These are phyloP conservation scores for Cystobasidium ongulense DNA, from an alignment of 768 basidiomycete species.

Conservation along the genomic window DNA sequence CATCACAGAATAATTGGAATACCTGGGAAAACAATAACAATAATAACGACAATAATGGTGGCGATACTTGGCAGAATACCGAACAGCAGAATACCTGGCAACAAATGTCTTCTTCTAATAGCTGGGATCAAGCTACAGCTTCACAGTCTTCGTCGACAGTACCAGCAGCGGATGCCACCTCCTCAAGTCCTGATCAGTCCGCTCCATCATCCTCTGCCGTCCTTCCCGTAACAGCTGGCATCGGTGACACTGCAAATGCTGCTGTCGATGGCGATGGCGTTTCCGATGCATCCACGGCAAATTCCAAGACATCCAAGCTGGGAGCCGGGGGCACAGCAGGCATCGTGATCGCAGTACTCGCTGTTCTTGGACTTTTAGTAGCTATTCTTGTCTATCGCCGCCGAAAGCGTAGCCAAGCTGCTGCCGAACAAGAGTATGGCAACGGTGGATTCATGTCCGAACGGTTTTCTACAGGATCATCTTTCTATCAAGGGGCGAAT, in stretches of 20 bases:
- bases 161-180: not conserved
- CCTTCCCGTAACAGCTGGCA: not conserved
- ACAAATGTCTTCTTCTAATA: not conserved
- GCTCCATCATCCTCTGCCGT: not conserved
- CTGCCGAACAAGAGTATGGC: not conserved
- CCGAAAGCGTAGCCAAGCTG: not conserved
- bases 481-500: not conserved
- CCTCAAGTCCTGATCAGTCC: not conserved
- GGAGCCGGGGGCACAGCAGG: conserved; percentile 2
- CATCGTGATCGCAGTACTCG: not conserved
- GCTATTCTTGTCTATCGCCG: not conserved
- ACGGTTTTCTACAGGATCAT: not conserved
- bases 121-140: not conserved
- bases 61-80: not conserved
- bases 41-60: not conserved
- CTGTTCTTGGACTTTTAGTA: not conserved
- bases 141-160: not conserved
- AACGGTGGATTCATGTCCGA: not conserved
- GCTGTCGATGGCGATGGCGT: not conserved
- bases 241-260: not conserved
- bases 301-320: not conserved
- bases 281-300: not conserved
- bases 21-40: conserved; percentile 1
- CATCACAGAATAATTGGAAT: not conserved
- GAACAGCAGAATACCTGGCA: not conserved